phyloP scores from a whole-genome alignment of 768 basidiomycete species.

The Phanerochaete carnosa region DNA sequence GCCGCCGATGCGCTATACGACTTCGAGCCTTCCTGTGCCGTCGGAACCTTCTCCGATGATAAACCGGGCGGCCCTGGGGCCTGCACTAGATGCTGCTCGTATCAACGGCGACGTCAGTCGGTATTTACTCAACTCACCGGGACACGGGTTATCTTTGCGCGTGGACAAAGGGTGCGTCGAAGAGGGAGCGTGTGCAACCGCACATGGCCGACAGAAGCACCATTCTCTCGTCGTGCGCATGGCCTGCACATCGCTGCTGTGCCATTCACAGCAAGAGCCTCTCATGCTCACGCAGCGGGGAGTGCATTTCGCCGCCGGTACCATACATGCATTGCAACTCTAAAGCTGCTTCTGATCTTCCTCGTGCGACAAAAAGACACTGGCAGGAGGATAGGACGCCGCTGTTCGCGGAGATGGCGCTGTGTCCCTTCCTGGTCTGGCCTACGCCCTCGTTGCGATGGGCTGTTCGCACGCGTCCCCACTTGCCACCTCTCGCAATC shows the following conservation, averaged over 20 bases:
- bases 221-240: not conserved
- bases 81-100: not conserved
- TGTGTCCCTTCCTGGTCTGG: not conserved
- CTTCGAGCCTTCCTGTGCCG: not conserved
- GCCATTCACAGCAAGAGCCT: too few species aligned
- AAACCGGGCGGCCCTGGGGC: too few species aligned
- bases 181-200: not conserved
- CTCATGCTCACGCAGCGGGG: too few species aligned
- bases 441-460: not conserved
- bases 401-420: not conserved
- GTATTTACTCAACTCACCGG: not conserved
- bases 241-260: not conserved
- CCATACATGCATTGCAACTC: not conserved
- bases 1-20: not conserved
- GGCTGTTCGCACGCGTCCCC: not conserved
- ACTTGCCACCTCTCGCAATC: not conserved
- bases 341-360: not conserved
- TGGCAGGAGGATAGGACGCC: not conserved
- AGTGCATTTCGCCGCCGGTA: too few species aligned
- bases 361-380: not conserved
- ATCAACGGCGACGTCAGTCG: not conserved
- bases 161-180: not conserved
- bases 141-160: not conserved
- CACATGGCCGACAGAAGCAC: not conserved
- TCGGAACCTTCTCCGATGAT: not conserved